Evolutionary conservation across 306 rosid genomes (phyloP), one percentile per base, ranked within the genome.

Genomic region (Benincasa hispida): DNA sequence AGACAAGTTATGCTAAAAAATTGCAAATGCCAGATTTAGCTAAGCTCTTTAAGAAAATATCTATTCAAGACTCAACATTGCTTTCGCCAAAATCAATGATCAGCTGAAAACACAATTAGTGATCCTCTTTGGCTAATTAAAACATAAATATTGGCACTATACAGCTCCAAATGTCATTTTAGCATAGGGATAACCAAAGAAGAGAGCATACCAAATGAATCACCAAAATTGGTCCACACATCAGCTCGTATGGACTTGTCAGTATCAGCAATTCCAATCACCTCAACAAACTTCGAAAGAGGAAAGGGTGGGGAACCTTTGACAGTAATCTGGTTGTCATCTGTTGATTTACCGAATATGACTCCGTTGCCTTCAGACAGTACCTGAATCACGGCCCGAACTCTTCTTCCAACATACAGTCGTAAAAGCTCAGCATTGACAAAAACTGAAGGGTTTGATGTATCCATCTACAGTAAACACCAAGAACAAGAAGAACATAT

Each of bases 161-260:
- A 66, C 18, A n/a, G 21, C 12, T 22, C 25, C 58, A 47, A 45
- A 24, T 42, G 24, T 45, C 32, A 45, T 45, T 42, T 21, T 25
- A 45, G 39, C 45, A 47, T 15, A 70, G 25, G 21, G 8, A 70
- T 47, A 1, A 21, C 2, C 25, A n/a, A 66, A 66, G 39, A 70
- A 45, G 75, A 24, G 24, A 14, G 15, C 79, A 75, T 93, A 91
- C 97, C 98, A 50, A 90, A 81, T 69, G 87, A 30, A 78, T 91
- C 92, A 27, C 97, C 98, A 80, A 91, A 91, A 81, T 91, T 91
- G 84, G 84, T 90, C 98, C 97, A 93, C 12, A 78, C 74, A 80
- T 90, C 93, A 30, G 97, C 91, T 28, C 72, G 87, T 55, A 93
- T 93, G 63, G 97, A 93, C 77, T 82, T 91, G 37, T 93, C 98